A percentile compares a stretch with the other conserved stretches of the same genome.
These are phyloP conservation scores for Juglanconis sp. DNA, from an alignment of 2,329 filamentous ascomycete genomes.

Conservation along the genomic window DNA sequence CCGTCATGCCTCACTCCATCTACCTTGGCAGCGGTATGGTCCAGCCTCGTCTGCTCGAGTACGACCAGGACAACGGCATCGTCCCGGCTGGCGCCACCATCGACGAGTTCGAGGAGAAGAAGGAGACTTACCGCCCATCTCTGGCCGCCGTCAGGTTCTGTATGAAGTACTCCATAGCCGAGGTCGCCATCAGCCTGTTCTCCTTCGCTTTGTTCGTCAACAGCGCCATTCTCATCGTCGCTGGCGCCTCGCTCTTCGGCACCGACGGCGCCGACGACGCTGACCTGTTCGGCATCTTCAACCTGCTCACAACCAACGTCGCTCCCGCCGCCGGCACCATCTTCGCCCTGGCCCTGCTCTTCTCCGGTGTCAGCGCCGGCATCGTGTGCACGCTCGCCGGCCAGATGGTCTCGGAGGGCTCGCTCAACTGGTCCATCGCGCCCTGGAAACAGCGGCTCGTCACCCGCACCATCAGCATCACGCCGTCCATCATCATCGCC, in stretches of 20 bases:
- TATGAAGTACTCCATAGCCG: conserved; percentile 66
- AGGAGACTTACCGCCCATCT: conserved; percentile 64
- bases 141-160: conserved; percentile 66
- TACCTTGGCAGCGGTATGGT: conserved; percentile 65
- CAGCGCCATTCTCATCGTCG: conserved; percentile 74
- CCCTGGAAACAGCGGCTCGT: conserved; percentile 28
- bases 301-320: conserved; percentile 57
- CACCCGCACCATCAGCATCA: conserved; percentile 28
- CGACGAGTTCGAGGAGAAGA: conserved; percentile 36
- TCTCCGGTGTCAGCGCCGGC: conserved; percentile 65
- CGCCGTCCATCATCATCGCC: conserved; percentile 29
- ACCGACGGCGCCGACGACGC: conserved; percentile 69
- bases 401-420: conserved; percentile 72
- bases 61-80: conserved; percentile 51
- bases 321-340: conserved; percentile 66
- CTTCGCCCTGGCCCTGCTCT: conserved; percentile 66
- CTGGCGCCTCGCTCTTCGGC: conserved; percentile 67
- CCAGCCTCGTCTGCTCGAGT: conserved; percentile 58
- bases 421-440: conserved; percentile 46
- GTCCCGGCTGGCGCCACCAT: conserved; percentile 26
- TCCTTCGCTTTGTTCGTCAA: conserved; percentile 80
- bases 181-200: conserved; percentile 67
- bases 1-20: conserved; percentile 64
- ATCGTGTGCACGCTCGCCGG: conserved; percentile 75
- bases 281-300: conserved; percentile 63